Base-by-base conservation (phyloP, 495 filamentous ascomycete genomes). In the Astrothelium subdiscretum region DNA sequence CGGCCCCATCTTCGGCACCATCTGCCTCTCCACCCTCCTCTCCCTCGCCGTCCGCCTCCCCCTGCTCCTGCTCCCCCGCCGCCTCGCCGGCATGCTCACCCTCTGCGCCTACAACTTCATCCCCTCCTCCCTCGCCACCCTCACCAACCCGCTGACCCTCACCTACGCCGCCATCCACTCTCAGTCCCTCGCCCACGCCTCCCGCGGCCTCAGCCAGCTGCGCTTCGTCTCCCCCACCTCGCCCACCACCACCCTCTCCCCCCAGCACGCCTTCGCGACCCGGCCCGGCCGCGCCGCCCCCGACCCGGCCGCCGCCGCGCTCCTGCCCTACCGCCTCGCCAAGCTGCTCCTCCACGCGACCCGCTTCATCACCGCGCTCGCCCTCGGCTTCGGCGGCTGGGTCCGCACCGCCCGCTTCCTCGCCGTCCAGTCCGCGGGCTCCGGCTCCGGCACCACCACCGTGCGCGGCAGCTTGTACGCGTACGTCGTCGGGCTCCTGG, bases 111-210 rank as follows among this genome's bases (percentile, higher is more conserved):
- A 91, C 76, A 85, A 83, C 31, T 78, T 95, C 63, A 81, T 97
- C 31, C 91, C 94, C 10, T 87, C 90, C 3, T 87, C 91, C 2
- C 84, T 97, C 61, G 82, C 87, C 12, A 85, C 87, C 2, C 81
- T 97, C 60, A 96, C 90, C 1, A 92, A 95, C 71, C 92, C 94
- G 4, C 77, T 98, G 31, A 87, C 91, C 0, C 79, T 98, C 58
- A 97, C 92, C 29, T 97, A 96, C 72, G 87, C 88, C 18, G 91
- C 94, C 24, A 95, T 98, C 69, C 94, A 97, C 74, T 95, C 90
- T 24, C 85, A 92, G 65, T 83, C 90, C 1, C 80, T 98, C 29
- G 74, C 81, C 32, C 75, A 80, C 40, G 88, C 94, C 20, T 88
- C 92, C 0, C 79, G 88, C 57, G 89, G 86, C 1, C 78, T 97